Percentiles rank a stretch among this genome's conserved stretches.
phyloP scores from a whole-genome alignment of 495 filamentous ascomycete species.

The Clohesyomyces aquaticus region DNA sequence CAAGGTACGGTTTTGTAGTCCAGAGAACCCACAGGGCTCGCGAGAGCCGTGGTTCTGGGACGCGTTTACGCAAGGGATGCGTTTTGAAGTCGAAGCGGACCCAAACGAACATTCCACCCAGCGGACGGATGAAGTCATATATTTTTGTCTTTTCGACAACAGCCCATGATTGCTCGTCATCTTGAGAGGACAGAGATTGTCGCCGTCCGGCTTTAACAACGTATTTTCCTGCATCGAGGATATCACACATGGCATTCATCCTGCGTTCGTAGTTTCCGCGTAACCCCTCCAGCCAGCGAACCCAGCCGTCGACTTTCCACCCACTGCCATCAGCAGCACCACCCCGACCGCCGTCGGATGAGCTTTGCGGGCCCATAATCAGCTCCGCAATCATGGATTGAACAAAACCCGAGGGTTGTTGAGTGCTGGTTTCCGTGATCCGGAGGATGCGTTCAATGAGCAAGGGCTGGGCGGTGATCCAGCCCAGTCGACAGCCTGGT shows the following conservation, averaged over 20 bases:
- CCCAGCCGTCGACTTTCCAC: conserved; percentile 86
- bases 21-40: conserved; percentile 73
- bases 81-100: conserved; percentile 65
- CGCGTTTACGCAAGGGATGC: conserved; percentile 68
- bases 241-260: conserved; percentile 73
- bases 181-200: conserved; percentile 46
- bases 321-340: conserved; percentile 53
- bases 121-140: conserved; percentile 74
- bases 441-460: conserved; percentile 73
- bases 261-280: conserved; percentile 79
- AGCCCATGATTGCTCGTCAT: conserved; percentile 59
- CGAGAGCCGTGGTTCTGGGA: conserved; percentile 52
- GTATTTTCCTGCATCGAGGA: conserved; percentile 67
- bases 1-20: conserved; percentile 67
- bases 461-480: conserved; percentile 64
- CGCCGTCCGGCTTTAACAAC: conserved; percentile 55
- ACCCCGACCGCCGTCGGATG: conserved; percentile 46
- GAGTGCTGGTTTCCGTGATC: conserved; percentile 74
- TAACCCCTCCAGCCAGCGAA: conserved; percentile 83
- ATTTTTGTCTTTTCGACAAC: conserved; percentile 71
- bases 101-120: conserved; percentile 96
- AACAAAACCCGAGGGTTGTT: conserved; percentile 86
- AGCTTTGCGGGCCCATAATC: conserved; percentile 67
- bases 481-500: conserved; percentile 52
- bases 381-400: conserved; percentile 79